Base-by-base conservation (phyloP, 495 filamentous ascomycete species). In the Astrothelium subdiscretum region DNA sequence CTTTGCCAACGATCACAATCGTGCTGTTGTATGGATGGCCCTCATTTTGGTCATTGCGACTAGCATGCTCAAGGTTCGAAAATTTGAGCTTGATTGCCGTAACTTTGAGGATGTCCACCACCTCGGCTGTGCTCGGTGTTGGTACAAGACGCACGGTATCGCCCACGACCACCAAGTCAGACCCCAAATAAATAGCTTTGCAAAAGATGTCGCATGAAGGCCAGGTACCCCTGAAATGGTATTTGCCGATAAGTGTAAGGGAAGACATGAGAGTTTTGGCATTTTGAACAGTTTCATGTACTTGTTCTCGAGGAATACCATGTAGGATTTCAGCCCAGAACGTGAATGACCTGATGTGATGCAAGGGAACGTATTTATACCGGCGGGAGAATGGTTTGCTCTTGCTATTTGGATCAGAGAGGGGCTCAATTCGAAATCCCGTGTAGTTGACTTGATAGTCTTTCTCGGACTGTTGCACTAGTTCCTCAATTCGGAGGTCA, bases 351-450 rank as follows among this genome's bases (percentile, higher is more conserved):
- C 82, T 79, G 42, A 83, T 78, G 57, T 75, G 76, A 31, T 79
- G 75, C 22, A 86, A 64, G 0, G 76, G 77, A 4, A 85, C 71
- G 62, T 85, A 85, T 66, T 73, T 77, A 65, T 80, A 78, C 27
- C 79, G 80, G 57, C 78, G 70, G 1, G 78, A 79, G 29, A 75
- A 74, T 24, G 74, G 71, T 64, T 85, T 85, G 61, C 80, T 72
- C n/a, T 70, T 65, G 31, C 70, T 51, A 58, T 81, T 74, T 0
- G 79, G 79, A 44, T 83, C 69, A 0, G 83, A 77, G 1, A 81
- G 71, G 0, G 77, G 79, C 65, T 86, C 83, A 2, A 87, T 74
- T 2, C 83, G 80, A 58, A 83, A 83, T 0, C 84, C 83, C n/a
- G 78, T 78, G 51, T 79, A 74, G 63, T 75, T 81, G n/a, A 83